These are phyloP conservation scores for Aureobasidium musti DNA, from an alignment of 2,329 filamentous ascomycete genomes.

Conservation along the genomic window DNA sequence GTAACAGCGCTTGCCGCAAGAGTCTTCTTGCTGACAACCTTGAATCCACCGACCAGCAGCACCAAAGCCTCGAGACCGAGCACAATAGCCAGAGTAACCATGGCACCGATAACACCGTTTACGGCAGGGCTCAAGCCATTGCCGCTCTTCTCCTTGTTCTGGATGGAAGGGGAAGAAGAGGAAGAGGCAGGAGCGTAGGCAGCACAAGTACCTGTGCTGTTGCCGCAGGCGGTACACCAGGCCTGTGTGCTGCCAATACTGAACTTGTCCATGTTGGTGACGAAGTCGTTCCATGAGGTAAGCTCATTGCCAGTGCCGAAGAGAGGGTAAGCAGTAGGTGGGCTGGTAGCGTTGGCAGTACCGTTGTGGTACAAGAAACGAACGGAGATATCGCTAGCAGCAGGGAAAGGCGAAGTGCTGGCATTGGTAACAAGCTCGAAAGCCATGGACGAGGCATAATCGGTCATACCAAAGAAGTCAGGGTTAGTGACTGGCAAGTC, in stretches of 20 bases:
- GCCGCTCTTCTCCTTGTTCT: constrained; percentile 35
- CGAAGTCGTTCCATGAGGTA: constrained; percentile 71
- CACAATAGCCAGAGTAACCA: constrained; percentile 67
- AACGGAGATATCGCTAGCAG: constrained; percentile 55
- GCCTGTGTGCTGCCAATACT: constrained; percentile 63
- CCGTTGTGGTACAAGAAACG: constrained; percentile 66
- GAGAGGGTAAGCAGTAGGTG: constrained; percentile 59
- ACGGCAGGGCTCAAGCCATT: constrained; percentile 65
- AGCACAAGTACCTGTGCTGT: constrained; percentile 67
- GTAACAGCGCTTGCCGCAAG: constrained; percentile 34
- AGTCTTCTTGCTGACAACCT: constrained; percentile 59
- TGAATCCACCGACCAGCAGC: constrained; percentile 59
- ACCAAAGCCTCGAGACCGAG: constrained; percentile 57
- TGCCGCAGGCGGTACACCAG: constrained; percentile 78
- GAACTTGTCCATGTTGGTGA: constrained; percentile 63
- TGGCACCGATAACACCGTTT: constrained; percentile 77
- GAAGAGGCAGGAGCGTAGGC: constrained; percentile 42
- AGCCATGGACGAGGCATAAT: constrained; percentile 78
- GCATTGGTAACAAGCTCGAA: constrained; percentile 70
- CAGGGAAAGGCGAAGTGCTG: constrained; percentile 42
- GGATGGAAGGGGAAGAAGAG: constrained; percentile 20
- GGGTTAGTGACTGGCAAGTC: constrained; percentile 53
- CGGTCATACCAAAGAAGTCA: constrained; percentile 74
- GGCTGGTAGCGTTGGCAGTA: constrained; percentile 50
- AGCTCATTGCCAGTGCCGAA: constrained; percentile 57